Percentiles rank a stretch among this genome's conserved stretches.
Conservation (phyloP, 768 basidiomycete genomes). For the Sutorius australiensis region DNA sequence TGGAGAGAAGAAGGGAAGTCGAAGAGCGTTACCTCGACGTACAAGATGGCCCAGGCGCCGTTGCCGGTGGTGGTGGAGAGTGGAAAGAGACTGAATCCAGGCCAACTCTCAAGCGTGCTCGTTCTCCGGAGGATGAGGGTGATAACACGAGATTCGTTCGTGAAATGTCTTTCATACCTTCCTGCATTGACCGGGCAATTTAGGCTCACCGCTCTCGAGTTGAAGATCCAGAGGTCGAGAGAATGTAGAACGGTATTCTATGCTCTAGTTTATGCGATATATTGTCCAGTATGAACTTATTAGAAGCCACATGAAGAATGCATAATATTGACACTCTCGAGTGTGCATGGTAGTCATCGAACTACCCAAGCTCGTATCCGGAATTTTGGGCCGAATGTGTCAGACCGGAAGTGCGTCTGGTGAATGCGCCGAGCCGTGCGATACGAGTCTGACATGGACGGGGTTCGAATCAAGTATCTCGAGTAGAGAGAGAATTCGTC, state of each 20-base stretch:
- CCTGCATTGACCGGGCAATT: slow-evolving; percentile 5
- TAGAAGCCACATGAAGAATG: slow-evolving; percentile 13
- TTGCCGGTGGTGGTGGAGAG: slow-evolving; percentile 80
- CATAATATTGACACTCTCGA: slow-evolving; percentile 8
- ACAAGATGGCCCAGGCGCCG: slow-evolving; percentile 73
- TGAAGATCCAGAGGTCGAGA: slow-evolving; percentile 63
- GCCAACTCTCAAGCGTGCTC: slow-evolving; percentile 57
- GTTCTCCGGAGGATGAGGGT: slow-evolving; percentile 77
- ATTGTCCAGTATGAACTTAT: slow-evolving; percentile 11
- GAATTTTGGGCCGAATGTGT: slow-evolving; percentile 36
- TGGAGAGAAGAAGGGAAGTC: slow-evolving; percentile 73
- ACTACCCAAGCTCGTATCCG: slow-evolving; percentile 47
- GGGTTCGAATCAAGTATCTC: slow-evolving; percentile 53
- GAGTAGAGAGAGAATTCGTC: slow-evolving; percentile 43
- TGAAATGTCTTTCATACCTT: slow-evolving; percentile 7
- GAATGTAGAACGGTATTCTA: slow-evolving; percentile 50
- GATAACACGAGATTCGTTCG: slow-evolving; percentile 56
- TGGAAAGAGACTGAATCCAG: slow-evolving; percentile 67
- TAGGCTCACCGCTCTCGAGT: slow-evolving; percentile 59
- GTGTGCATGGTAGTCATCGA: slow-evolving; percentile 34
- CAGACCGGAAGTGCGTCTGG: slow-evolving; percentile 46
- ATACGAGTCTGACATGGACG: slow-evolving; percentile 62
- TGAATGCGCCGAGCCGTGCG: slow-evolving; percentile 62
- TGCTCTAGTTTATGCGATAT: slow-evolving; percentile 24
- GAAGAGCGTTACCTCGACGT: slow-evolving; percentile 85